A percentile compares a stretch with the other conserved stretches of the same genome.
Evolutionary conservation across 306 rosid species (phyloP).

Genomic region (Cicer pinnatifidum): DNA sequence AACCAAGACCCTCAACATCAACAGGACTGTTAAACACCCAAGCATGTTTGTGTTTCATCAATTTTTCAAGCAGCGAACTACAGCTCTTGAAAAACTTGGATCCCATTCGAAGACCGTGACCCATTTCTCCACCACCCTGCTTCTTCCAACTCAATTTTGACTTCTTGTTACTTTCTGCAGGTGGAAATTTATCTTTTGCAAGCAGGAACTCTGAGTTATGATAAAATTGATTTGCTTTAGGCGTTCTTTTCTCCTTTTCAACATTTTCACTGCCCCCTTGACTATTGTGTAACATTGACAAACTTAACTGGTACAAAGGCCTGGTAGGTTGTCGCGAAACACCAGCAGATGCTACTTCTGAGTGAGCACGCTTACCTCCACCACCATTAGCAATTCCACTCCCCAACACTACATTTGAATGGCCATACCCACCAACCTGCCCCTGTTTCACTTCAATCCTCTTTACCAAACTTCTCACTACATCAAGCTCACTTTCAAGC

Average conservation of each 20-base stretch:
- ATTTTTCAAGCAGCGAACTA: conserved; percentile 84
- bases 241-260: conserved; percentile 96
- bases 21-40: conserved; percentile 96
- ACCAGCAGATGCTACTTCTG: conserved; percentile 72
- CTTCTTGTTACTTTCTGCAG: conserved; percentile 84
- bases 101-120: conserved; percentile 65
- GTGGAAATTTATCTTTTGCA: conserved; percentile 91
- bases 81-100: conserved; percentile 88
- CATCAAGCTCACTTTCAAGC: conserved; percentile 71
- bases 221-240: conserved; percentile 93
- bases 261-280: conserved; percentile 65
- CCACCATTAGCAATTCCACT: conserved; percentile 52
- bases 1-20: conserved; percentile 79
- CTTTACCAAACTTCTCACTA: conserved; percentile 70
- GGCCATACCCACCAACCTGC: conserved; percentile 54
- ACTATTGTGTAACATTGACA: conserved; percentile 73
- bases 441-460: conserved; percentile 83
- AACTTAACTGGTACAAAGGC: conserved; percentile 71
- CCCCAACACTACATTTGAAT: conserved; percentile 45
- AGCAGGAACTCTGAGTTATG: conserved; percentile 86
- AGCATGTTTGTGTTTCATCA: conserved; percentile 90
- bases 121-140: conserved; percentile 67
- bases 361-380: conserved; percentile 63
- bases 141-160: conserved; percentile 75
- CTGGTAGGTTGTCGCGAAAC: conserved; percentile 60